Evolutionary conservation across 164 flowering plant species (phyloP).

Genomic region (Sextonia rubra): DNA sequence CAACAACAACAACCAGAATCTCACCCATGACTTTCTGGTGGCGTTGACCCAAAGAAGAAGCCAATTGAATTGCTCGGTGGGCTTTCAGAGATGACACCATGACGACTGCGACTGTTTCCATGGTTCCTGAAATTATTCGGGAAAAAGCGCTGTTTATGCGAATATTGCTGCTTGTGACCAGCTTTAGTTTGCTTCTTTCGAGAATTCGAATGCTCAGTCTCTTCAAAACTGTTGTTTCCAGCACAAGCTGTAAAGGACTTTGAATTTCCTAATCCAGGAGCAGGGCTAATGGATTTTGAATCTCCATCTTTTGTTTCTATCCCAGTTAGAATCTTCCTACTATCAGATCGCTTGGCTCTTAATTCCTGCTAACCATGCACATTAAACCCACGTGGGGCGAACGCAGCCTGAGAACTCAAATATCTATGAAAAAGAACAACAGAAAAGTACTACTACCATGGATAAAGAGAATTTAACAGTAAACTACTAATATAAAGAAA

Average conservation of each 20-base stretch:
- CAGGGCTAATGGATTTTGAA: slow-evolving; percentile 22
- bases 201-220: slow-evolving; percentile 37
- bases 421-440: background rate
- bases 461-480: background rate
- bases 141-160: slow-evolving; percentile 66
- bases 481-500: background rate
- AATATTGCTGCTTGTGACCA: slow-evolving; percentile 46
- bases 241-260: slow-evolving; percentile 10
- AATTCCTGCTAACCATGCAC: slow-evolving; percentile 47
- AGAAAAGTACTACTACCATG: background rate
- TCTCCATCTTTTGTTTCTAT: slow-evolving; percentile 44
- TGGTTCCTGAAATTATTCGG: slow-evolving; percentile 58
- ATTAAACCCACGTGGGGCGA: slow-evolving; percentile 2
- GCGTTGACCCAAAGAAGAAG: slow-evolving; percentile 89
- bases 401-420: background rate
- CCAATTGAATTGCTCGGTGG: slow-evolving; percentile 93
- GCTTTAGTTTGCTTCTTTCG: slow-evolving; percentile 61
- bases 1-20: slow-evolving; percentile 11
- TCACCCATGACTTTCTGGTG: slow-evolving; percentile 84
- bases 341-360: slow-evolving; percentile 38
- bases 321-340: slow-evolving; percentile 30
- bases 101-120: slow-evolving; percentile 48
- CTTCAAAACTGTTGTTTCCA: slow-evolving; percentile 35
- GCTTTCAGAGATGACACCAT: slow-evolving; percentile 72
- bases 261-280: background rate